phyloP scores from a whole-genome alignment of 768 basidiomycete species.

The Hygrocybe punicea region DNA sequence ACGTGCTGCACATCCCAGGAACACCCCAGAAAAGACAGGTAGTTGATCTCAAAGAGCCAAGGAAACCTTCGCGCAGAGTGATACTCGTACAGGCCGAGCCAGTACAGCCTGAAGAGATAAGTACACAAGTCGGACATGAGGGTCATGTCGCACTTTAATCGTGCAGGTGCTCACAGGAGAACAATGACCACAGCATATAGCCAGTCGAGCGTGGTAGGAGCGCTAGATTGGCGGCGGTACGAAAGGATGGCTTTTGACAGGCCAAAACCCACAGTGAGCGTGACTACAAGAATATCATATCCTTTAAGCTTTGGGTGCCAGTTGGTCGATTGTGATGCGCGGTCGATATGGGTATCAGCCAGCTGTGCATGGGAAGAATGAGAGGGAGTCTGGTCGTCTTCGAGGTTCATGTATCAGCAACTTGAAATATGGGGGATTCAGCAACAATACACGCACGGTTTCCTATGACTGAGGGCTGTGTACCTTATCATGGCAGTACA shows the following conservation, averaged over 20 bases:
- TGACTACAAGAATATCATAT: conserved; percentile 1
- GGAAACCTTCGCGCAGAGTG: not conserved
- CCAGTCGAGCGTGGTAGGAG: not conserved
- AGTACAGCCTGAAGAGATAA: not conserved
- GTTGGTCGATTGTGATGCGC: not conserved
- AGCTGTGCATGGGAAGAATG: not conserved
- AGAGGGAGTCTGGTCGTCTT: not conserved
- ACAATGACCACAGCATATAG: not conserved
- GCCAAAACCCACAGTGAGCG: not conserved
- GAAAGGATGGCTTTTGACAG: not conserved
- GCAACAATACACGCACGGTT: no score
- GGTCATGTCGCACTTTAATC: not conserved
- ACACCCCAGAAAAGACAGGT: not conserved
- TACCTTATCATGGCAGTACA: no score
- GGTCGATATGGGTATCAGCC: not conserved
- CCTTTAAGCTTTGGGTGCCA: conserved; percentile 2
- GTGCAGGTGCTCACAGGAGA: not conserved
- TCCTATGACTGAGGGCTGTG: no score
- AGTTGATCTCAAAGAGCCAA: not conserved
- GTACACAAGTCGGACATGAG: not conserved
- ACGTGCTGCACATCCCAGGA: not conserved
- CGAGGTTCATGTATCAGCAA: not conserved
- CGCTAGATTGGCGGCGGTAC: not conserved
- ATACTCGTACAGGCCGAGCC: not conserved
- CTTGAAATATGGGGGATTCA: no score